These are phyloP conservation scores for Diutina ranongensis DNA, from an alignment of 1,139 yeast genomes.

Conservation along the genomic window DNA sequence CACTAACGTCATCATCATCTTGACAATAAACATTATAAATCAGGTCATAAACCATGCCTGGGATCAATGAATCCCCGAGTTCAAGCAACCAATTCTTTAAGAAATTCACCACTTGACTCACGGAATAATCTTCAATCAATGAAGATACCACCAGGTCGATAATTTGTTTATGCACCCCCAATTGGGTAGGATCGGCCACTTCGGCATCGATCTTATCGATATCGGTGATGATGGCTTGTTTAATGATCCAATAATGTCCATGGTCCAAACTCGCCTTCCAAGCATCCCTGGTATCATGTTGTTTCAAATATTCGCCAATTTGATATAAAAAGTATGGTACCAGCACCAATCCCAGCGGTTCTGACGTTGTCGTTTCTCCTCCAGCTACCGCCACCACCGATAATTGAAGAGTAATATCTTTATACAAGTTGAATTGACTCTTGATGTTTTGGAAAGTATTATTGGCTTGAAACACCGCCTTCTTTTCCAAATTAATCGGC, in stretches of 20 bases:
- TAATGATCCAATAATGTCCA: slow-evolving; percentile 24
- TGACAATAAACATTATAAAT: background rate
- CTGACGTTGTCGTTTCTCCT: no score
- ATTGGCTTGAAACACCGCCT: slow-evolving; percentile 19
- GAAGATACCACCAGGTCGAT: slow-evolving; percentile 14
- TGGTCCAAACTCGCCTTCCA: slow-evolving; percentile 27
- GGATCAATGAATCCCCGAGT: slow-evolving; percentile 32
- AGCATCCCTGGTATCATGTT: slow-evolving; percentile 1
- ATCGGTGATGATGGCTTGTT: slow-evolving; percentile 19
- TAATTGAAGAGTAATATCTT: slow-evolving; percentile 31
- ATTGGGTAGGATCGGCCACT: background rate
- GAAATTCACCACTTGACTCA: slow-evolving; percentile 18
- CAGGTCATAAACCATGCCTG: slow-evolving; percentile 28
- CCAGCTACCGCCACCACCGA: slow-evolving; percentile 8
- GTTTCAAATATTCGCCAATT: slow-evolving; percentile 11
- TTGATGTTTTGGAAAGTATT: slow-evolving; percentile 29
- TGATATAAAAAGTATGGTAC: slow-evolving; percentile 24
- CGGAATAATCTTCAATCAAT: background rate
- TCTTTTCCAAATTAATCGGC: slow-evolving; percentile 17
- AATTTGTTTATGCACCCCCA: slow-evolving; percentile 11
- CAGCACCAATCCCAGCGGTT: slow-evolving; percentile 17
- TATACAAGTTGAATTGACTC: slow-evolving; percentile 27
- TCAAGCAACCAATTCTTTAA: slow-evolving; percentile 33
- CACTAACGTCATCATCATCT: background rate
- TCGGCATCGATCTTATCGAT: slow-evolving; percentile 13